Evolutionary conservation across 2,329 filamentous ascomycete species (phyloP).

Genomic region (Torrubiella hemipterigena): DNA sequence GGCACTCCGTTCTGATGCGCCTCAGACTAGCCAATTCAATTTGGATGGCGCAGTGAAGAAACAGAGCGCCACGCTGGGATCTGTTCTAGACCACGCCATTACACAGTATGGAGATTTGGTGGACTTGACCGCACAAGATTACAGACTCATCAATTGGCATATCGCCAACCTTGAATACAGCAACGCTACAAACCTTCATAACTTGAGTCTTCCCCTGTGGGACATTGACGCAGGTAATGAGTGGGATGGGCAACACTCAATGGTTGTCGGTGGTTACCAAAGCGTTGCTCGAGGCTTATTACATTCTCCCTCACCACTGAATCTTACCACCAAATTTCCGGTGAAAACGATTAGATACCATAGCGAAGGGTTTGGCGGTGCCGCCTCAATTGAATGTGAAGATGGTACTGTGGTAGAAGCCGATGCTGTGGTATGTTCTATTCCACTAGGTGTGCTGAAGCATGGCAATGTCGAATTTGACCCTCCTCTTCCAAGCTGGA

Average conservation of each 20-base stretch:
- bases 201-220: slow-evolving; percentile 82
- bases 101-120: slow-evolving; percentile 75
- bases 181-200: slow-evolving; percentile 79
- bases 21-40: slow-evolving; percentile 55
- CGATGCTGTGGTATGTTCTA: slow-evolving; percentile 84
- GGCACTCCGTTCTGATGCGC: slow-evolving; percentile 53
- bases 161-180: slow-evolving; percentile 97
- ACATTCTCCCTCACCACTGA: slow-evolving; percentile 61
- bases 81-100: slow-evolving; percentile 87
- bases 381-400: slow-evolving; percentile 58
- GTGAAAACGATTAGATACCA: slow-evolving; percentile 64
- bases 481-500: slow-evolving; percentile 83
- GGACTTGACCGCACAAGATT: slow-evolving; percentile 73
- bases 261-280: slow-evolving; percentile 89
- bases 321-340: slow-evolving; percentile 61
- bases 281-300: slow-evolving; percentile 81
- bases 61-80: slow-evolving; percentile 65
- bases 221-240: slow-evolving; percentile 97
- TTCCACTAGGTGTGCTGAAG: slow-evolving; percentile 85
- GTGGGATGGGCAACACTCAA: slow-evolving; percentile 88
- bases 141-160: slow-evolving; percentile 93
- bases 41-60: slow-evolving; percentile 53
- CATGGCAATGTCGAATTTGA: slow-evolving; percentile 71
- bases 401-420: slow-evolving; percentile 68
- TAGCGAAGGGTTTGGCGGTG: slow-evolving; percentile 27